Conservation (phyloP, 192 early-diverging fungal genomes). For the Backusella liffmaniae region DNA sequence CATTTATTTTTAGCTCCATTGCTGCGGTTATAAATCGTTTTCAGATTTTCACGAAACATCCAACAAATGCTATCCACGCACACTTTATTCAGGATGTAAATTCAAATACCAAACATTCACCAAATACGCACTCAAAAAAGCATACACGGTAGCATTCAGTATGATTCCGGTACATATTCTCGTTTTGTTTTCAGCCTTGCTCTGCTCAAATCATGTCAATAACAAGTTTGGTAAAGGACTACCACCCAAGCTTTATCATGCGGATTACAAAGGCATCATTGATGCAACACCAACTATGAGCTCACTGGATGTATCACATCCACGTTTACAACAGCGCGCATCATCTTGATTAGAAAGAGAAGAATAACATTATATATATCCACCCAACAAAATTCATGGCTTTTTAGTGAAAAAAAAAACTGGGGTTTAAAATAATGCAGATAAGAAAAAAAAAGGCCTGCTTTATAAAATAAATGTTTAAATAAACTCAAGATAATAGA, state of each 20-base stretch:
- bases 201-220: constrained; percentile 46
- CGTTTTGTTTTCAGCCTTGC: constrained; percentile 33
- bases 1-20: constrained; percentile 27
- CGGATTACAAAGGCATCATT: neutral
- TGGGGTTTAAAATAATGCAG: neutral
- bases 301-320: neutral
- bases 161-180: constrained; percentile 28
- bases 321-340: neutral
- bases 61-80: constrained; percentile 42
- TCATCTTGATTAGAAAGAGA: neutral
- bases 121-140: constrained; percentile 21
- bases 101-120: constrained; percentile 30
- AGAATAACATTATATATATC: neutral
- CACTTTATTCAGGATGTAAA: constrained; percentile 15
- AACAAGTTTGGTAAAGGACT: constrained; percentile 25
- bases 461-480: neutral
- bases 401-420: neutral
- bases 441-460: no score
- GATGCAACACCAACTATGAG: neutral
- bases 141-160: neutral
- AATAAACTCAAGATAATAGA: neutral
- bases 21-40: constrained; percentile 40
- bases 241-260: constrained; percentile 12
- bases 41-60: constrained; percentile 42
- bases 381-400: neutral